A percentile compares a stretch with the other conserved stretches of the same genome.
Evolutionary conservation across 306 rosid genomes (phyloP).

Genomic region (Gleditsia sinensis): DNA sequence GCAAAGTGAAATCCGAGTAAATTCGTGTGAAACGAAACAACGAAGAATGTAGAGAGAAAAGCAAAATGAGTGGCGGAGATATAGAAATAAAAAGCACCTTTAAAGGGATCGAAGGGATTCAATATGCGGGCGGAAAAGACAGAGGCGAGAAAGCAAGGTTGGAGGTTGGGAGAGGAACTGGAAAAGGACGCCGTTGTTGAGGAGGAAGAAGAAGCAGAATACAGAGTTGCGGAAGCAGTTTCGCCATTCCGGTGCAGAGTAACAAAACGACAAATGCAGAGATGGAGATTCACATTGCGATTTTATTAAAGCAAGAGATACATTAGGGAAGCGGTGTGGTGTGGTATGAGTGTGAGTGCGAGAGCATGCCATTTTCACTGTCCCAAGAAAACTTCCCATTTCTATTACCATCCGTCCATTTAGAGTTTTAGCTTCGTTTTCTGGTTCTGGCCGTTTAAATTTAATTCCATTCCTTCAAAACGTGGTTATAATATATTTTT

Average conservation of each 20-base stretch:
- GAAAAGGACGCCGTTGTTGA: not conserved
- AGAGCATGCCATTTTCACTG: too few species aligned
- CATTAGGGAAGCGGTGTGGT: too few species aligned
- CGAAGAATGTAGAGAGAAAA: not conserved
- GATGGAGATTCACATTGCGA: not conserved
- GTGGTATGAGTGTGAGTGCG: not conserved
- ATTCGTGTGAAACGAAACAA: slow-evolving; percentile 4
- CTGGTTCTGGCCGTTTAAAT: too few species aligned
- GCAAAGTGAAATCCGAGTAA: slow-evolving; percentile 13
- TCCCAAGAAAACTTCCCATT: too few species aligned
- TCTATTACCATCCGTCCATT: too few species aligned
- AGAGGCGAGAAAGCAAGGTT: not conserved
- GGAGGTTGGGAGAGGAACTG: not conserved
- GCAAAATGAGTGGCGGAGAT: not conserved
- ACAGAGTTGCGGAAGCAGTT: not conserved
- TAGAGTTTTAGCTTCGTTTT: too few species aligned
- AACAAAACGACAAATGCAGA: slow-evolving; percentile 1
- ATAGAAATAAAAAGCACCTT: slow-evolving; percentile 41
- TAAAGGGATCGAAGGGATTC: not conserved
- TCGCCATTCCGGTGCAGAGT: slow-evolving; percentile 17
- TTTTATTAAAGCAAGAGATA: not conserved
- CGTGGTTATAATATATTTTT: too few species aligned
- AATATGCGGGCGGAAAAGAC: not conserved
- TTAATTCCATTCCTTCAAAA: too few species aligned
- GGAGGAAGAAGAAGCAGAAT: not conserved